Conservation (phyloP, 2,329 filamentous ascomycete genomes). For the Alternaria sp. region DNA sequence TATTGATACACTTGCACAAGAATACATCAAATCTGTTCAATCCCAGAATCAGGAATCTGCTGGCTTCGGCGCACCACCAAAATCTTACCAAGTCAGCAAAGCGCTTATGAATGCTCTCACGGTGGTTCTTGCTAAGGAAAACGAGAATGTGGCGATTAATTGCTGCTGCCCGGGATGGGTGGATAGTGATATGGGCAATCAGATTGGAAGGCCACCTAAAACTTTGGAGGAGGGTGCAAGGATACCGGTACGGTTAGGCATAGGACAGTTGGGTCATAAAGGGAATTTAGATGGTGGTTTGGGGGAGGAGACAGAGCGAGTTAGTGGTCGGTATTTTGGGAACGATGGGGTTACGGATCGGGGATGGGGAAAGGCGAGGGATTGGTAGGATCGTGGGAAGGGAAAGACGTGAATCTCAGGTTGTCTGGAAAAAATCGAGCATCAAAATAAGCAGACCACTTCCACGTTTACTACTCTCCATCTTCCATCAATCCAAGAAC, state of each 20-base stretch:
- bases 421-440: background rate
- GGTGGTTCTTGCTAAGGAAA: constrained; percentile 21
- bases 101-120: constrained; percentile 29
- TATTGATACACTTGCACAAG: constrained; percentile 13
- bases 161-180: constrained; percentile 36
- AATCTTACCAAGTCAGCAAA: constrained; percentile 38
- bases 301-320: background rate
- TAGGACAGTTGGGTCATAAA: constrained; percentile 23
- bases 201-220: constrained; percentile 28
- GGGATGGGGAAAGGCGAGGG: constrained; percentile 24
- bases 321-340: constrained; percentile 27
- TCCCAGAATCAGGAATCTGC: constrained; percentile 5
- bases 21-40: constrained; percentile 6
- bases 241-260: constrained; percentile 22
- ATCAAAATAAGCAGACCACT: background rate
- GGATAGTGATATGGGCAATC: constrained; percentile 35
- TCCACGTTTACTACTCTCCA: background rate
- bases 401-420: background rate
- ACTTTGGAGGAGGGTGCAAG: constrained; percentile 27
- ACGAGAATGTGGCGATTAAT: constrained; percentile 19
- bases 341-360: constrained; percentile 21
- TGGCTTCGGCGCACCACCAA: constrained; percentile 21
- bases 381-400: constrained; percentile 13
- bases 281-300: constrained; percentile 18
- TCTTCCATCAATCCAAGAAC: constrained; percentile 41